phyloP scores from a whole-genome alignment of 2,329 filamentous ascomycete genomes.

The Fusarium abutilonis region DNA sequence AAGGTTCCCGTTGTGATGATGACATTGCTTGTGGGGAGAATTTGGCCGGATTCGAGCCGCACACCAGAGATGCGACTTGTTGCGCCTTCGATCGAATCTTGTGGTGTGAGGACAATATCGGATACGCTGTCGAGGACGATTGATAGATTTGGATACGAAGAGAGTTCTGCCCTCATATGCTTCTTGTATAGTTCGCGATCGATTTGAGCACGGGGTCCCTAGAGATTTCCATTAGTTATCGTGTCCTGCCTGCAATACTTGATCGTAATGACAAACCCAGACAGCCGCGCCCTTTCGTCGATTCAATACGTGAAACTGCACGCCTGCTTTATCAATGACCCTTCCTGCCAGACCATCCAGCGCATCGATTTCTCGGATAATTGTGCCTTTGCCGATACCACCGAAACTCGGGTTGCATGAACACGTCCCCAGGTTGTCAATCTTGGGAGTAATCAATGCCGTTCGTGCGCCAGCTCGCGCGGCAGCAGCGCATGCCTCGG shows the following conservation, averaged over 20 bases:
- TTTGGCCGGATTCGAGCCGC: constrained; percentile 84
- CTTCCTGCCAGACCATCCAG: constrained; percentile 89
- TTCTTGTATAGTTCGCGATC: constrained; percentile 88
- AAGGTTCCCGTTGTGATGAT: constrained; percentile 98
- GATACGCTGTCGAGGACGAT: constrained; percentile 89
- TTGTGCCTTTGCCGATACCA: constrained; percentile 98
- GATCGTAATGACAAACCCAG: constrained; percentile 66
- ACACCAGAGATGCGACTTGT: constrained; percentile 85
- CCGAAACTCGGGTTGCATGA: constrained; percentile 98
- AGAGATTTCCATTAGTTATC: constrained; percentile 5
- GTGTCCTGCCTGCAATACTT: not conserved
- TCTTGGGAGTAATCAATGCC: constrained; percentile 86
- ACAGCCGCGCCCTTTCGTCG: constrained; percentile 91
- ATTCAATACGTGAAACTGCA: constrained; percentile 94
- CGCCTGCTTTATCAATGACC: constrained; percentile 90
- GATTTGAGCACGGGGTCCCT: constrained; percentile 93
- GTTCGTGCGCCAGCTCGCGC: constrained; percentile 89
- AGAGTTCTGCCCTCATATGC: constrained; percentile 89
- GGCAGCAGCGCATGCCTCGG: constrained; percentile 91
- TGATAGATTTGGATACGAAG: constrained; percentile 78
- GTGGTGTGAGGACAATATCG: constrained; percentile 77
- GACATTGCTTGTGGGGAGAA: constrained; percentile 81
- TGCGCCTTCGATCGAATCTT: constrained; percentile 51
- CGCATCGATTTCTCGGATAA: constrained; percentile 94
- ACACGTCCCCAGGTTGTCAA: constrained; percentile 91